Percentiles rank a stretch among this genome's conserved stretches.
phyloP scores from a whole-genome alignment of 257 asterid species.

The Plantago major region DNA sequence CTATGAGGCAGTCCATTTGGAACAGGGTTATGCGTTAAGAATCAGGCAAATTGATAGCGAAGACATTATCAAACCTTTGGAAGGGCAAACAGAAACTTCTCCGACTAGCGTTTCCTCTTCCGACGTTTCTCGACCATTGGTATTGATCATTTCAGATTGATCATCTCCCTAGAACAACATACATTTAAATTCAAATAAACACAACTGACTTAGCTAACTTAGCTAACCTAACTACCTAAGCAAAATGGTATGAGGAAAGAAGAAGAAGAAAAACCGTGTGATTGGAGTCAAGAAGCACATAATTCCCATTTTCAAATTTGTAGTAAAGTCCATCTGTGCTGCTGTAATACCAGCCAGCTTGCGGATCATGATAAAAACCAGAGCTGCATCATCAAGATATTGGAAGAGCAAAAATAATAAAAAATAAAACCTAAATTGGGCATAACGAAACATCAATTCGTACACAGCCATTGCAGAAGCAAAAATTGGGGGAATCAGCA shows the following conservation, averaged over 20 bases:
- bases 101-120: slow-evolving; percentile 33
- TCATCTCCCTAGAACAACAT: slow-evolving; percentile 34
- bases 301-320: slow-evolving; percentile 81
- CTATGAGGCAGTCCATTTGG: background rate
- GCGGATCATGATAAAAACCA: slow-evolving; percentile 87
- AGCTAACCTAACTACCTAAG: background rate
- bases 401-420: background rate
- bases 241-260: background rate
- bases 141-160: slow-evolving; percentile 26
- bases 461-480: too few species aligned
- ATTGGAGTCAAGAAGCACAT: slow-evolving; percentile 52
- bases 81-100: slow-evolving; percentile 26
- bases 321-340: slow-evolving; percentile 75
- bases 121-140: slow-evolving; percentile 19
- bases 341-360: slow-evolving; percentile 89
- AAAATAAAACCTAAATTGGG: slow-evolving; percentile 12
- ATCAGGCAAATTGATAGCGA: background rate
- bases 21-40: background rate
- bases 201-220: background rate
- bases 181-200: background rate
- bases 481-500: too few species aligned
- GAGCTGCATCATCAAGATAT: slow-evolving; percentile 48
- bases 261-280: slow-evolving; percentile 37
- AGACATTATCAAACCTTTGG: slow-evolving; percentile 35
- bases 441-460: background rate